These are phyloP conservation scores for Apophysomyces ossiformis DNA, from an alignment of 371 early-diverging fungal genomes.

Conservation along the genomic window DNA sequence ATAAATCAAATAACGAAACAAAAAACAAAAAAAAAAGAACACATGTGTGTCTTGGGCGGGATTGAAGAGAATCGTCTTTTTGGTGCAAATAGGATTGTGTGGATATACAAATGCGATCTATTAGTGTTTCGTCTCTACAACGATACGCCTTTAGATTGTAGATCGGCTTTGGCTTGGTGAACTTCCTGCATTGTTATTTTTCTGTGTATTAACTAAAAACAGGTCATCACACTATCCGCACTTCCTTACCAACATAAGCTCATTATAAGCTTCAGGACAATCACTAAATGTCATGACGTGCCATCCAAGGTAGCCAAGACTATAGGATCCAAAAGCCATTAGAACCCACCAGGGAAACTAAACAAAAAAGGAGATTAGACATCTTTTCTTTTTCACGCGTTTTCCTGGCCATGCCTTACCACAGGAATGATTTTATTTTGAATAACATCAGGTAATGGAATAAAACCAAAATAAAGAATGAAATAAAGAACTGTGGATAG, in stretches of 20 bases:
- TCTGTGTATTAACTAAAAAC: too few relatives aligned
- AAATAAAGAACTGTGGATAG: constrained; percentile 51
- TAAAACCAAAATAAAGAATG: constrained; percentile 53
- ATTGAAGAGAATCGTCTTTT: neutral
- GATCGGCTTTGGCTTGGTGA: constrained; percentile 59
- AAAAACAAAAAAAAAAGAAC: constrained; percentile 15
- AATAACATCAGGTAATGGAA: constrained; percentile 61
- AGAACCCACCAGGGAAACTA: constrained; percentile 86
- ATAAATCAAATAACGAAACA: neutral
- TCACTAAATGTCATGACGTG: constrained; percentile 87
- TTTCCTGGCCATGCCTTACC: constrained; percentile 35
- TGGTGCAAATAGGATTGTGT: neutral
- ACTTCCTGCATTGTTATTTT: constrained; percentile 47
- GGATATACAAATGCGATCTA: neutral
- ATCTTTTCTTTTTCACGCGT: neutral
- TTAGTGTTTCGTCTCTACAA: constrained; percentile 10
- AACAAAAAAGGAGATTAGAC: neutral
- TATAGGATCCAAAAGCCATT: constrained; percentile 85
- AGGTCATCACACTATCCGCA: too few relatives aligned
- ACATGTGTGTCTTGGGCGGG: neutral
- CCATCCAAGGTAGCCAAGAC: constrained; percentile 83
- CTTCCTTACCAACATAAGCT: constrained; percentile 70
- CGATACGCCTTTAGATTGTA: constrained; percentile 55
- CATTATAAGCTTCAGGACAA: constrained; percentile 86
- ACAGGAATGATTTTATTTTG: constrained; percentile 66